phyloP scores from a whole-genome alignment of 2,329 filamentous ascomycete species.

The Diaporthe vexans region DNA sequence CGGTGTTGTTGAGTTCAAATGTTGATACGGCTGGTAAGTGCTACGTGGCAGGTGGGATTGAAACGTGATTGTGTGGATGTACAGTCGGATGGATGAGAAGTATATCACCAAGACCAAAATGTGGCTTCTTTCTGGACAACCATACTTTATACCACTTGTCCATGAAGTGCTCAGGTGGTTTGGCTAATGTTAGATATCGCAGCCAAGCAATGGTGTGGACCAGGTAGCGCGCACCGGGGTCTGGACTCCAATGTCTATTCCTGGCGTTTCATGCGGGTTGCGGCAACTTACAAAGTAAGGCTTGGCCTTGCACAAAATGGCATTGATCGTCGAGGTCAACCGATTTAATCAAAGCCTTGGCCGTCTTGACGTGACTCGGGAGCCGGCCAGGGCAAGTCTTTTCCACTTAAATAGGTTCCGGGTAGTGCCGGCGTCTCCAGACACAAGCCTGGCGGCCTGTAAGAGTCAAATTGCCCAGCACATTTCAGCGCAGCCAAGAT shows the following conservation, averaged over 20 bases:
- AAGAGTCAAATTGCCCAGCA: slow-evolving; percentile 15
- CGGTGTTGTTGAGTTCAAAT: neutral
- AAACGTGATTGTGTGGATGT: neutral
- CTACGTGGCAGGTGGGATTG: neutral
- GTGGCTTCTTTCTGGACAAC: neutral
- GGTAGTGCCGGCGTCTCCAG: slow-evolving; percentile 14
- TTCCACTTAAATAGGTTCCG: slow-evolving; percentile 18
- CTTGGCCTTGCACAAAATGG: slow-evolving; percentile 19
- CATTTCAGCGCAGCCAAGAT: slow-evolving; percentile 23
- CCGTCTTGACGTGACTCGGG: slow-evolving; percentile 28
- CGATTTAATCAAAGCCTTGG: slow-evolving; percentile 28
- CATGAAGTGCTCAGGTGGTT: neutral
- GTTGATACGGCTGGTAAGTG: neutral
- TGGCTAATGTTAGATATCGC: slow-evolving; percentile 8
- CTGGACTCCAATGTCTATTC: slow-evolving; percentile 8
- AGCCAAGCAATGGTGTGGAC: slow-evolving; percentile 8
- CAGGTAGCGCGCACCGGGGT: slow-evolving; percentile 4
- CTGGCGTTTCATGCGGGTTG: slow-evolving; percentile 25
- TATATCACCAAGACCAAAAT: neutral
- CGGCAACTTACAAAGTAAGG: slow-evolving; percentile 14
- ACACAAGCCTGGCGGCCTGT: slow-evolving; percentile 21
- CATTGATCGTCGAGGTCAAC: slow-evolving; percentile 17
- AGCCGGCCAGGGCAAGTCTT: neutral
- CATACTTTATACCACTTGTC: slow-evolving; percentile 1
- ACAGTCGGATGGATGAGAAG: too few species aligned